Base-by-base conservation (phyloP, 106 monocot species). In the Dendrobium officinale region DNA sequence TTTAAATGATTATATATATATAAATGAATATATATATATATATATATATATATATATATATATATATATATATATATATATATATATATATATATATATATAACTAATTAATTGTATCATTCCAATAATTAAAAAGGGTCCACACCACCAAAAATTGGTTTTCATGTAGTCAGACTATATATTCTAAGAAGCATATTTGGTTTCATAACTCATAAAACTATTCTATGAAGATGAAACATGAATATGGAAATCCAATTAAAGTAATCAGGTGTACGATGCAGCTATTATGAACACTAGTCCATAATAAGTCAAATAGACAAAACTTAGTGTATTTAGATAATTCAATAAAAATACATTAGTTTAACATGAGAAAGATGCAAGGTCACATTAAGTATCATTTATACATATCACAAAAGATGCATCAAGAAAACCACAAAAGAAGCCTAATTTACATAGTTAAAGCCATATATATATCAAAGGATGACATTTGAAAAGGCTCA, bases 141-240 rank as follows among this genome's bases (percentile, higher is more conserved):
- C 1, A 37, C 37, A 37, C 95, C 95, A 67, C 99, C 95, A 85
- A 99, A 91, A 81, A 99, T 89, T 83, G 95, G 91, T 95, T 97
- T 80, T 44, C n/a, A 81, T 16, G 9, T 41, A 16, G 9, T 24
- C 78, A 55, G 40, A 78, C 55, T 19, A 78, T 26, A 4, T 4
- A 59, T 13, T 4, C 10, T 20, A 59, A 41, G 20, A 10, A 33
- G 5, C 20, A 58, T 20, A 59, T 59, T 56, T 78, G 55, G 42
- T 20, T 59, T 59, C 19, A 19, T 18, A 59, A 18, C n/a, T 77
- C 49, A 55, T 31, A 64, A 64, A 70, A 70, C 29, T 15, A 70
- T 70, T 70, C 70, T 70, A 10, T 70, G 70, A 2, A 2, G 70
- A 70, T 31, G 33, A 70, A 70, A 15, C 70, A 3, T 0, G 61